phyloP scores from a whole-genome alignment of 2,329 filamentous ascomycete genomes.

The Exutisphaerella laricina region DNA sequence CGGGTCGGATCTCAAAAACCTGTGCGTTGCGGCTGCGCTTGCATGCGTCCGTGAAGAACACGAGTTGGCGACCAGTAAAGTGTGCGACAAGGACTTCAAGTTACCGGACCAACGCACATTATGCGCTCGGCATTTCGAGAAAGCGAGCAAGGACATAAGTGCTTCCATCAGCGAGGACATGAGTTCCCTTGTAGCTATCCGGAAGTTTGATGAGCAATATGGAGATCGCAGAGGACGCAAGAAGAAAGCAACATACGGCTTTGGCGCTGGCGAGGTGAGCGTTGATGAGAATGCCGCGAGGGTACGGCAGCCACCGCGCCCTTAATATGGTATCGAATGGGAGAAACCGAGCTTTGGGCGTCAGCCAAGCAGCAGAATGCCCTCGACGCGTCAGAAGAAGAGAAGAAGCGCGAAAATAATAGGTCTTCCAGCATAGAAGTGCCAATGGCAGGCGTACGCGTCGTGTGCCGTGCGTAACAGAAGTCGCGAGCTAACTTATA shows the following conservation, averaged over 20 bases:
- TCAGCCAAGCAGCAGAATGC: no score
- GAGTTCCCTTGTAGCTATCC: conserved; percentile 75
- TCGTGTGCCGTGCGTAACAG: no score
- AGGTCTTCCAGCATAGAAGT: no score
- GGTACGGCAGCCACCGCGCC: conserved; percentile 23
- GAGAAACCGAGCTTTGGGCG: neutral
- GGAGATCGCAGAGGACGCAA: conserved; percentile 67
- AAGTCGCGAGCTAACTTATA: no score
- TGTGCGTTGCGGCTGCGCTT: conserved; percentile 73
- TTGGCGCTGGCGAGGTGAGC: conserved; percentile 21
- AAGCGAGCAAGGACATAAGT: conserved; percentile 79
- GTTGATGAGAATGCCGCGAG: conserved; percentile 31
- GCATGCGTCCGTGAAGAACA: conserved; percentile 73
- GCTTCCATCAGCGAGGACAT: conserved; percentile 94
- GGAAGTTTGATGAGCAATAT: conserved; percentile 94
- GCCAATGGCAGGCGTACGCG: no score
- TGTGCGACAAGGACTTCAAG: conserved; percentile 39
- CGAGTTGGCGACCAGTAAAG: conserved; percentile 33
- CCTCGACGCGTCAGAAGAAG: no score
- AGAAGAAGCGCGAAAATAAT: no score
- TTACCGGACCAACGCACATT: conserved; percentile 68
- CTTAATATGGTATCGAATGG: conserved; percentile 4
- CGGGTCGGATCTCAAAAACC: conserved; percentile 76
- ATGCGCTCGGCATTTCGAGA: conserved; percentile 68
- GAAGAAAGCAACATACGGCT: conserved; percentile 34